Base-by-base conservation (phyloP, 768 basidiomycete species). In the Daedaleopsis nitida region DNA sequence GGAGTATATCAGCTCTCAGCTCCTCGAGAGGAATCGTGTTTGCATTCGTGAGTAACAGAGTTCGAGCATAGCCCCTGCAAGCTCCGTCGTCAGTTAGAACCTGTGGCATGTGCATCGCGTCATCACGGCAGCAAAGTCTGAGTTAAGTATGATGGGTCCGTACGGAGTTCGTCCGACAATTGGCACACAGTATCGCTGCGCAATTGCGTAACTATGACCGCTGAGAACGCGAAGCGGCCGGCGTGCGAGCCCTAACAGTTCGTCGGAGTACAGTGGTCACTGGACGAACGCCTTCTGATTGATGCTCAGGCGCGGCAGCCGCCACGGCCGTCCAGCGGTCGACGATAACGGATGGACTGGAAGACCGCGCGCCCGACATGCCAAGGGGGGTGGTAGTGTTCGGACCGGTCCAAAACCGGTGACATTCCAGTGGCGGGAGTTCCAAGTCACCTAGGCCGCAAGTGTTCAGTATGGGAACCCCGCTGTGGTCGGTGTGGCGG, bases 211-310 rank as follows among this genome's bases (percentile, higher is more conserved):
- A 45, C 5, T 14, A 52, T 37, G 52, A 23, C 43, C 23, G 44
- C 58, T 53, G 58, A 53, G 51, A 48, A 17, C 34, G 14, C 11
- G 52, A 44, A 37, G 49, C 45, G 3, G 13, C 47, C 16, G 39
- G 24, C 39, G 52, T 48, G 49, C 50, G 53, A 43, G 58, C 27
- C 27, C 27, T 3, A 3, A 32, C 27, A 32, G 27, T 32, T 32
- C 27, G 27, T 32, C 27, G 27, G 27, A 32, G 27, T 32, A 32
- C 27, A 32, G 27, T 3, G 27, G 27, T 32, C 27, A 32, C 27
- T 32, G 38, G 12, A 42, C 12, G 52, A 7, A 43, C 35, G 52
- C 21, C 14, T 59, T 55, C 59, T 60, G 59, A 60, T 60, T 55
- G 59, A 55, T 60, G 54, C 34, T 27, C 6, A 39, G 23, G 27